phyloP scores from a whole-genome alignment of 805 yeast species.

The Ogataea nakhonphanomensis region DNA sequence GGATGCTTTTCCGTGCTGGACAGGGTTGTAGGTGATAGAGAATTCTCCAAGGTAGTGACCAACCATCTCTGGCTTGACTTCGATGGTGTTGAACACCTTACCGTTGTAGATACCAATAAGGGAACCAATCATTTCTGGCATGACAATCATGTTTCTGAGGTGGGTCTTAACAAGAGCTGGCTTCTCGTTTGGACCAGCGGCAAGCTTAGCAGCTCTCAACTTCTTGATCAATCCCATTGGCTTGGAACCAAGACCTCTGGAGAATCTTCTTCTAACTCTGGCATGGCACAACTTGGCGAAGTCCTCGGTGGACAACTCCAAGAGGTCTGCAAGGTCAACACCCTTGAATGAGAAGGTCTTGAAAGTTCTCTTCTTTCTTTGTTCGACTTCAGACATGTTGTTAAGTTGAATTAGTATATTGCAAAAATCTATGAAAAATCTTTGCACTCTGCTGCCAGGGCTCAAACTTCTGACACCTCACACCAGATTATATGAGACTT shows the following conservation, averaged over 20 bases:
- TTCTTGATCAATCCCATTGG: conserved; percentile 96
- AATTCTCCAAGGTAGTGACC: conserved; percentile 99
- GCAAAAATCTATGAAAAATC: conserved; percentile 10
- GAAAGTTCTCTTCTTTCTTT: conserved; percentile 84
- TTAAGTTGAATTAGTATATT: conserved; percentile 7
- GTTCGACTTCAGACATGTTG: conserved; percentile 39
- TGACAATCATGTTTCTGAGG: conserved; percentile 97
- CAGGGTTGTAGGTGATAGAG: conserved; percentile 99
- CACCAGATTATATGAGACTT: not conserved
- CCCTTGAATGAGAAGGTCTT: conserved; percentile 98
- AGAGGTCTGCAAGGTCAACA: conserved; percentile 91
- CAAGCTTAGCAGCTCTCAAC: conserved; percentile 95
- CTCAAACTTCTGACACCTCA: conserved; percentile 7
- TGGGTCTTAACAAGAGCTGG: conserved; percentile 98
- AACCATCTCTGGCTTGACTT: conserved; percentile 98
- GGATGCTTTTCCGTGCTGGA: conserved; percentile 83
- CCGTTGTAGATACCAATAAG: conserved; percentile 99
- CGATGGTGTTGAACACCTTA: conserved; percentile 98
- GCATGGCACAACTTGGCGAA: conserved; percentile 95
- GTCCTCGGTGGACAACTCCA: conserved; percentile 93
- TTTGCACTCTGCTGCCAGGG: conserved; percentile 12
- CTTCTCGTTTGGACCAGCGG: conserved; percentile 89
- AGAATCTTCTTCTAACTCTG: conserved; percentile 99
- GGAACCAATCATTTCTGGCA: conserved; percentile 99
- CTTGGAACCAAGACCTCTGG: conserved; percentile 93